Conservation (phyloP, 2,329 filamentous ascomycete species). For the Colletotrichum cuscutae region DNA sequence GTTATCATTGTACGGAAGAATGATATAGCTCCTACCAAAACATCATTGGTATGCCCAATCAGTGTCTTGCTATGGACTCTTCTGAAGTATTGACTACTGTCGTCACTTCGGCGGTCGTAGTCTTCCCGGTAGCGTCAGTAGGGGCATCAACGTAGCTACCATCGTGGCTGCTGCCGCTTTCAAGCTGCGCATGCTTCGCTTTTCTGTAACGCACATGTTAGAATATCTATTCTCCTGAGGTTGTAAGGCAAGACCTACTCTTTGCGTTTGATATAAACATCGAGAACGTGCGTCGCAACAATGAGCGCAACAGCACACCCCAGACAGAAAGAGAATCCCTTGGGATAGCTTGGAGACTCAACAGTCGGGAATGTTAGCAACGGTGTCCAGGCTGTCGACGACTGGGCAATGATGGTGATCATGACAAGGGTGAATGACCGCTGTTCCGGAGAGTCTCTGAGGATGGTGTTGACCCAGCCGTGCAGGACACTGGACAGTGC, state of each 20-base stretch:
- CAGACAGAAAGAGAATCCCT: slow-evolving; percentile 54
- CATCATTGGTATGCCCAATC: not conserved
- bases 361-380: slow-evolving; percentile 60
- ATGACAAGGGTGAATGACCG: slow-evolving; percentile 30
- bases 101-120: not conserved
- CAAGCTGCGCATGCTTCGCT: slow-evolving; percentile 2
- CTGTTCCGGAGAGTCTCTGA: slow-evolving; percentile 26
- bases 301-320: slow-evolving; percentile 30
- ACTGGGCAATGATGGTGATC: slow-evolving; percentile 58
- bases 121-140: not conserved
- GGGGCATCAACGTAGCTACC: not conserved
- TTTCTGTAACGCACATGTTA: not conserved
- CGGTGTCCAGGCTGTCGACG: slow-evolving; percentile 64
- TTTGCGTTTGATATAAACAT: slow-evolving; percentile 34
- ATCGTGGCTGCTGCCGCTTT: not conserved
- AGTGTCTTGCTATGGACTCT: not conserved
- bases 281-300: slow-evolving; percentile 23
- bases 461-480: slow-evolving; percentile 33
- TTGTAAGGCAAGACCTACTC: slow-evolving; percentile 2
- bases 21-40: fast-evolving
- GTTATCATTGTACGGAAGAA: no score
- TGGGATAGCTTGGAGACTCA: slow-evolving; percentile 54
- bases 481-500: slow-evolving; percentile 27
- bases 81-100: not conserved
- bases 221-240: not conserved